Conservation (phyloP, 139 green algal genomes). For the Tetraselmis chui region DNA sequence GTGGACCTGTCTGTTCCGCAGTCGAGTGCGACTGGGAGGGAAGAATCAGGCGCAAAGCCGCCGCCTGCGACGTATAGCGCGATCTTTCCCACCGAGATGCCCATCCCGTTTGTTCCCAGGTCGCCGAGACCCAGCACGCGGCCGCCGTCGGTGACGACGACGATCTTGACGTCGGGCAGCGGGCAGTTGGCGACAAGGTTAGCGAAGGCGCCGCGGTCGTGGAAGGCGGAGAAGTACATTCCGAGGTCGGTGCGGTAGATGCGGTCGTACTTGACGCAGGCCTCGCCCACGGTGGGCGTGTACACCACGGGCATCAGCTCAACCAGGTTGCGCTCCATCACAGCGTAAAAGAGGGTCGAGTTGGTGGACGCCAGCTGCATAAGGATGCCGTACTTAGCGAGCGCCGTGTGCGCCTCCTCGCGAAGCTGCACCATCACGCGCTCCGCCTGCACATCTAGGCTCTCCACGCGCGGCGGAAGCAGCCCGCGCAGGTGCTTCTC, state of each 20-base stretch:
- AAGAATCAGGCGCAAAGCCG: slow-evolving; percentile 48
- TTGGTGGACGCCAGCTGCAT: slow-evolving; percentile 21
- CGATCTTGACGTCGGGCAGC: slow-evolving; percentile 41
- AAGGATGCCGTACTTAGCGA: slow-evolving; percentile 27
- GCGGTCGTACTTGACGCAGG: too few relatives aligned
- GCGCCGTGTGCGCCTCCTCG: slow-evolving; percentile 3
- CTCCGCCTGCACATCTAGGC: slow-evolving; percentile 28
- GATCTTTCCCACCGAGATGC: slow-evolving; percentile 51
- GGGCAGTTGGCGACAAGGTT: slow-evolving; percentile 42
- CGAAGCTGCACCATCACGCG: slow-evolving; percentile 33
- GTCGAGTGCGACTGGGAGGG: slow-evolving; percentile 35
- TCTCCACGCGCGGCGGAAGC: slow-evolving; percentile 32
- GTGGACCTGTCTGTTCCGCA: too few relatives aligned
- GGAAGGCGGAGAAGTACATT: slow-evolving; percentile 50
- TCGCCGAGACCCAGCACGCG: slow-evolving; percentile 54
- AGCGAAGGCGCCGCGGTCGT: slow-evolving; percentile 32
- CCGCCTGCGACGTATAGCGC: slow-evolving; percentile 54
- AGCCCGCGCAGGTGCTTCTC: slow-evolving; percentile 29
- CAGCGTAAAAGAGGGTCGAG: slow-evolving; percentile 25
- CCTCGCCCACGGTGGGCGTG: too few relatives aligned
- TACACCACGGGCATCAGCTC: slow-evolving; percentile 30
- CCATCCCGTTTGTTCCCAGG: slow-evolving; percentile 62
- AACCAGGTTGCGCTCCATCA: slow-evolving; percentile 22
- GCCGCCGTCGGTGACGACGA: slow-evolving; percentile 46
- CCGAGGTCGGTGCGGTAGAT: slow-evolving; percentile 27